Base-by-base conservation (phyloP, 139 green algal species). In the Tetratostichococcus sp. region DNA sequence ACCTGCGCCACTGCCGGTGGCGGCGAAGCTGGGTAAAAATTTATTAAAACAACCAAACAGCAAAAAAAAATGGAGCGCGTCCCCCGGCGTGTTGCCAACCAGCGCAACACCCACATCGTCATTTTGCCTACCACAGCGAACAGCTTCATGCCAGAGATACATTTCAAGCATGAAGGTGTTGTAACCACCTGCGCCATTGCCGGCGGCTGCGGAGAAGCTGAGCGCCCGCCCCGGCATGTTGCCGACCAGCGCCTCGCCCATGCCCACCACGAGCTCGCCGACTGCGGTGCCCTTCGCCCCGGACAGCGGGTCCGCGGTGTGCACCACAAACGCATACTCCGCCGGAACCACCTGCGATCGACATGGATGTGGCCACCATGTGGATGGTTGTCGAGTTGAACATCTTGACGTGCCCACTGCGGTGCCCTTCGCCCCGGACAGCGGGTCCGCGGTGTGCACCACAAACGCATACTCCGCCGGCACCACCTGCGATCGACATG, bases 321-420 rank as follows among this genome's bases (percentile, higher is more conserved):
- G 94, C 65, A 97, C 78, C 72, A 98, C 94, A 81, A 97, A 98
- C 1, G 94, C 91, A 84, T 97, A 97, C 31, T 91, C 76, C 16
- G 86, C 87, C 43, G 89, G 86, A 26, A 94, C 79, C 26, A 95
- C 82, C 84, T 92, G 79, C 67, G 35, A 65, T 62, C 42, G 1
- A 22, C 16, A 16, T 4, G 11, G 23, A 26, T 31, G 11, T 30
- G 23, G 16, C 58, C 58, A 66, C 4, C 17, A 26, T 28, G 58
- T 11, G 23, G 58, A 31, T 30, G 58, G 4, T 26, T 11, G 11
- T 66, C n/a, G n/a, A n/a, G n/a, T n/a, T n/a, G n/a, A n/a, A n/a
- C n/a, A n/a, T n/a, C n/a, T n/a, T n/a, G n/a, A n/a, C n/a, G n/a
- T n/a, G 3, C 88, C 92, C 68, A 90, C 86, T 32, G 91, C 58